Base-by-base conservation (phyloP, 192 early-diverging fungal genomes). In the Diversispora epigaea region DNA sequence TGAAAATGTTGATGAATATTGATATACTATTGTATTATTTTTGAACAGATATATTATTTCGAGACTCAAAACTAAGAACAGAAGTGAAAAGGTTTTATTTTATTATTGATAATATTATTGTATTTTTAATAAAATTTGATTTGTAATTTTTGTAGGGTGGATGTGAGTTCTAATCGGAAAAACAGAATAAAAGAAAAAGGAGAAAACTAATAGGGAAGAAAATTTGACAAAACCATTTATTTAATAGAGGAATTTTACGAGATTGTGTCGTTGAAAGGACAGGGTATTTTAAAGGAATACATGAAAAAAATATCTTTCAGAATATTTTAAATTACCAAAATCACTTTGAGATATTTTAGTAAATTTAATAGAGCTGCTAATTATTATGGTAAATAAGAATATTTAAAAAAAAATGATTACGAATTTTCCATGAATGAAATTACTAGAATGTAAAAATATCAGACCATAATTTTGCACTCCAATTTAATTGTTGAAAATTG, bases 311-410 rank as follows among this genome's bases (percentile, higher is more conserved):
- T 71, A 71, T 58, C 69, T 71, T 56, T 1, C 8, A 6, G 69
- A 71, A 58, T 54, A 39, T n/a, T 71, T 71, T 45, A 71, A 71
- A 58, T 22, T 71, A 8, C 70, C 70, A 9, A 71, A 71, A 56
- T 71, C n/a, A n/a, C n/a, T n/a, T n/a, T n/a, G n/a, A n/a, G n/a
- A n/a, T n/a, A 71, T 71, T 9, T 32, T 43, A 21, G 32, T 54
- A 39, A 54, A 71, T 71, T 71, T 71, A 56, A 71, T 71, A 10
- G 57, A 32, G 69, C 54, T 71, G 19, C 57, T 11, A 56, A 71
- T 19, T 71, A 57, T 56, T 22, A 71, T 44, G 54, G 46, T 40
- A 25, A n/a, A n/a, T n/a, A n/a, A n/a, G n/a, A n/a, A n/a, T n/a
- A n/a, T n/a, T n/a, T n/a, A n/a, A n/a, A n/a, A n/a, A n/a, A n/a